Conservation (phyloP, 2,329 filamentous ascomycete genomes). For the Dendryphion nanum region DNA sequence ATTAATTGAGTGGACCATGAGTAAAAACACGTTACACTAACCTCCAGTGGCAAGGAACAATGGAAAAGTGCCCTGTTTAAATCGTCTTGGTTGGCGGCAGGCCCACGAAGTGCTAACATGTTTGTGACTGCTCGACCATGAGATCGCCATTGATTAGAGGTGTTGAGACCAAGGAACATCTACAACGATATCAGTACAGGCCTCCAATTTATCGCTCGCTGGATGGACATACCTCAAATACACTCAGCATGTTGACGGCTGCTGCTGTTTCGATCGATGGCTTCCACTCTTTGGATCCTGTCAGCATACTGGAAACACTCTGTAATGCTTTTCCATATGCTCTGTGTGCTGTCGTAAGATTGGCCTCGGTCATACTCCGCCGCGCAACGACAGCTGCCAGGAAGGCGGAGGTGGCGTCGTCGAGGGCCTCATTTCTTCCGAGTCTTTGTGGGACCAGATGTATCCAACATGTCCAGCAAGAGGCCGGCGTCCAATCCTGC, state of each 20-base stretch:
- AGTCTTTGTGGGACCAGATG: background rate
- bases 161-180: slow-evolving; percentile 4
- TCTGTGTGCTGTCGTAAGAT: background rate
- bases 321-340: slow-evolving; percentile 4
- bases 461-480: background rate
- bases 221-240: slow-evolving; percentile 7
- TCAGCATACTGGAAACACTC: slow-evolving; percentile 1
- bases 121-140: slow-evolving; percentile 4
- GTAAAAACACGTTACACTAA: too few species aligned
- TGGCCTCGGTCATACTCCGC: background rate
- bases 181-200: too few species aligned
- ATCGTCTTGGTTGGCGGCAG: slow-evolving; percentile 6
- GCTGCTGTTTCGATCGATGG: slow-evolving; percentile 6
- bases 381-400: background rate
- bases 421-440: background rate
- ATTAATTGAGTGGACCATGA: background rate
- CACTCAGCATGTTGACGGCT: slow-evolving; percentile 6
- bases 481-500: background rate
- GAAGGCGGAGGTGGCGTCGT: background rate
- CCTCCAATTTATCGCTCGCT: too few species aligned
- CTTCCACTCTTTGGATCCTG: background rate
- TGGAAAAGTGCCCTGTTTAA: slow-evolving; percentile 9
- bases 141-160: slow-evolving; percentile 5
- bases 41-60: slow-evolving; percentile 5
- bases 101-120: slow-evolving; percentile 5